Base-by-base conservation (phyloP, 257 asterid species). In the Cordia subcordata region DNA sequence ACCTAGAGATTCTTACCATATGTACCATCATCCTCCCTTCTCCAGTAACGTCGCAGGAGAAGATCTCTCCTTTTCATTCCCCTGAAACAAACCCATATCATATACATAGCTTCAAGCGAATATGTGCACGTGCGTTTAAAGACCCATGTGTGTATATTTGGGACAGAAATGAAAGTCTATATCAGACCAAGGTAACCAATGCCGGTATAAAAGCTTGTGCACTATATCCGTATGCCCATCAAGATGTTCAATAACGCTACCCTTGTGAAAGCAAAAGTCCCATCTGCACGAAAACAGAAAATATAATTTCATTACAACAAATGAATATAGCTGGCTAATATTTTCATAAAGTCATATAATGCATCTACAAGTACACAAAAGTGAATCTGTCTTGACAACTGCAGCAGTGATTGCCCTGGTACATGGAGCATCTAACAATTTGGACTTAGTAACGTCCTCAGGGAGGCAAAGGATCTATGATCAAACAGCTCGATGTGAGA, bases 1-100 rank as follows among this genome's bases (percentile, higher is more conserved):
- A 54, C 62, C 57, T n/a, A 61, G 57, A 50, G 45, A 53, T 49
- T 57, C 71, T 61, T 78, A 92, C 99, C 99, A 39, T 92, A 92
- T 49, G 99, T 88, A 37, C 96, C 96, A 61, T 88, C 99, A 46
- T 92, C 99, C 79, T 92, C 99, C 79, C 99, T 81, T 80, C 99
- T 83, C 99, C 99, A 92, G 63, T 92, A 92, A 65, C 96, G 95
- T 61, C 85, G 78, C 68, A 92, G 73, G 53, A 92, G 76, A 73
- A 92, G 88, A 79, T 92, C 99, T 78, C 99, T 82, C 65, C 71
- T 66, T 63, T 75, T 81, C 99, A 92, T 88, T 60, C 99, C 96
- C 98, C 99, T 92, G 71, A 68, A 77, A 61, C 27, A 62, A n/a
- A 61, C 59, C 47, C 57, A 66, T 51, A 62, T 70, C 58, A 56